Conservation (phyloP, 441 rosid species). For the Populus hybrid region DNA sequence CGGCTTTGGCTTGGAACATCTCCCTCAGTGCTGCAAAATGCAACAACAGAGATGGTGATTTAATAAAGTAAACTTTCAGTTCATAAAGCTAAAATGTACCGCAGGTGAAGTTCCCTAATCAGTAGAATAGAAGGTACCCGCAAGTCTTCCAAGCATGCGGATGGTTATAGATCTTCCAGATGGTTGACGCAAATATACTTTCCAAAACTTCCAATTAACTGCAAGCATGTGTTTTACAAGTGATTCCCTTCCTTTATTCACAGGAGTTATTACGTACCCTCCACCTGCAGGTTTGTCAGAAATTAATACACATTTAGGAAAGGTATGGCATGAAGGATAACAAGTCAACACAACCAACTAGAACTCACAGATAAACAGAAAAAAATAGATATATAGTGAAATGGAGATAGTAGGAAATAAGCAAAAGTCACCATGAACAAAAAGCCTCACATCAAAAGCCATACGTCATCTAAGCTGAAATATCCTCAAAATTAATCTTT, state of each 20-base stretch:
- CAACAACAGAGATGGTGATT: conserved; percentile 4
- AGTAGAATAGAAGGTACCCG: conserved; percentile 40
- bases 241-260: conserved; percentile 63
- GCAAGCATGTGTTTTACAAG: conserved; percentile 93
- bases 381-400: background rate
- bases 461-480: background rate
- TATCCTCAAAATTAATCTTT: background rate
- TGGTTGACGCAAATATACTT: conserved; percentile 54
- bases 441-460: background rate
- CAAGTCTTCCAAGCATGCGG: conserved; percentile 77
- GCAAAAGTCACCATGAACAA: background rate
- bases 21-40: conserved; percentile 64
- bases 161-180: conserved; percentile 68
- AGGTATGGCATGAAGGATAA: background rate
- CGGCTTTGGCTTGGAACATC: conserved; percentile 63
- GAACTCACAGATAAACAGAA: background rate
- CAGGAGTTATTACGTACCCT: conserved; percentile 81
- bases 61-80: background rate
- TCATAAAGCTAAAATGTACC: background rate
- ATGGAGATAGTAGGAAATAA: background rate
- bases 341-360: background rate
- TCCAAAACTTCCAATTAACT: conserved; percentile 89
- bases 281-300: conserved; percentile 57
- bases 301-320: background rate
- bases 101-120: background rate